Percentiles rank a stretch among this genome's conserved stretches.
These are phyloP conservation scores for Tuctoria greenei DNA, from an alignment of 176 grass and related monocot species.

Conservation along the genomic window DNA sequence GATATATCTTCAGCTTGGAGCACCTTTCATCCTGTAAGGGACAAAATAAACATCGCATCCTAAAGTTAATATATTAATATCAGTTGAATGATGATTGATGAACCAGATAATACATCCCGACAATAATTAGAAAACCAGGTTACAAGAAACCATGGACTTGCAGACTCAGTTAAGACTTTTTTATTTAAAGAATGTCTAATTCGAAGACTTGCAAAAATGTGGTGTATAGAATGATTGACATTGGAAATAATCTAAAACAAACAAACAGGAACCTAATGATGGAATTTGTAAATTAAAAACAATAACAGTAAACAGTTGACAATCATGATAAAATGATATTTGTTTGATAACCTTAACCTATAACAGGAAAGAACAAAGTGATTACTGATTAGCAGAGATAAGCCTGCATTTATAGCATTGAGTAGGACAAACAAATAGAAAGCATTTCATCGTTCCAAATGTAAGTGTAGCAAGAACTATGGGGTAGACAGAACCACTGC, in stretches of 20 bases:
- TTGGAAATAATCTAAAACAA: background rate
- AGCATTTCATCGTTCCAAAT: background rate
- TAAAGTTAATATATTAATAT: background rate
- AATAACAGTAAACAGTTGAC: background rate
- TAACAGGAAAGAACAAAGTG: background rate
- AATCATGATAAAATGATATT: background rate
- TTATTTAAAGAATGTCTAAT: background rate
- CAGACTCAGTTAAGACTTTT: background rate
- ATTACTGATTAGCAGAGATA: background rate
- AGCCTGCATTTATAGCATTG: background rate
- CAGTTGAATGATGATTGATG: background rate
- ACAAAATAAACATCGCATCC: constrained; percentile 3
- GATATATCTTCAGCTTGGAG: constrained; percentile 97
- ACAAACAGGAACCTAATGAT: background rate
- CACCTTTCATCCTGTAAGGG: constrained; percentile 92
- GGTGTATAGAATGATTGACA: background rate
- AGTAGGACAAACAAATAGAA: background rate
- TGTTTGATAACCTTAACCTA: background rate
- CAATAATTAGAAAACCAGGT: background rate
- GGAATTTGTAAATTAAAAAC: background rate
- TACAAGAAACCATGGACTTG: background rate
- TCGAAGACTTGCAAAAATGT: background rate
- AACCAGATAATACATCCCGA: background rate
- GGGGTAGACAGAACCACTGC: background rate
- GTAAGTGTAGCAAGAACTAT: background rate